Evolutionary conservation across 345 rosid species (phyloP).

Genomic region (Rhodamnia argentea): DNA sequence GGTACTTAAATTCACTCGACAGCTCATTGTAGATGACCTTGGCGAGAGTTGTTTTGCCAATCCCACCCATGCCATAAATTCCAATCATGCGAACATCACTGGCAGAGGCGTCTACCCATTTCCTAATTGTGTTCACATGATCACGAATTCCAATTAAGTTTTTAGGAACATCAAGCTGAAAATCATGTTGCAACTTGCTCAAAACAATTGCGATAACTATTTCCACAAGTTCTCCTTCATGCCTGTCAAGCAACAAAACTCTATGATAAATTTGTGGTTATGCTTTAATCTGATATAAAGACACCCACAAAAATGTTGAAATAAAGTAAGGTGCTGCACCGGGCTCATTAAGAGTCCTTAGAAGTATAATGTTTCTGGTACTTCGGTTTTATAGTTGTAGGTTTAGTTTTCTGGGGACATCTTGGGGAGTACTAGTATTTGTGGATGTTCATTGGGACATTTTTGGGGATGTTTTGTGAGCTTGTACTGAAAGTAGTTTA

Average conservation of each 20-base stretch:
- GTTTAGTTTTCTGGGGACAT: background rate
- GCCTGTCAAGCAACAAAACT: background rate
- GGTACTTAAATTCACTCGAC: background rate
- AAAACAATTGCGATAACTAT: background rate
- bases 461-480: background rate
- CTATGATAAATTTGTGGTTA: background rate
- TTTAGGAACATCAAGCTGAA: background rate
- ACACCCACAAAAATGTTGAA: background rate
- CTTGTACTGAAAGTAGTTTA: background rate
- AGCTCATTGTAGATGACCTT: background rate
- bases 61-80: background rate
- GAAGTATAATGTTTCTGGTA: background rate
- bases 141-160: background rate
- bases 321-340: background rate
- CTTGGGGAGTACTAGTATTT: background rate
- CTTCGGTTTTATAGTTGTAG: background rate
- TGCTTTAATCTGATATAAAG: background rate
- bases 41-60: background rate
- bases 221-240: background rate
- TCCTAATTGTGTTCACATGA: background rate
- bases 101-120: background rate
- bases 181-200: background rate
- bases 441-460: background rate
- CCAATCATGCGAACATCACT: background rate
- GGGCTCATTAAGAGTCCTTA: background rate